These are phyloP conservation scores for Lichenothelia convexa DNA, from an alignment of 495 filamentous ascomycete genomes.

Conservation along the genomic window DNA sequence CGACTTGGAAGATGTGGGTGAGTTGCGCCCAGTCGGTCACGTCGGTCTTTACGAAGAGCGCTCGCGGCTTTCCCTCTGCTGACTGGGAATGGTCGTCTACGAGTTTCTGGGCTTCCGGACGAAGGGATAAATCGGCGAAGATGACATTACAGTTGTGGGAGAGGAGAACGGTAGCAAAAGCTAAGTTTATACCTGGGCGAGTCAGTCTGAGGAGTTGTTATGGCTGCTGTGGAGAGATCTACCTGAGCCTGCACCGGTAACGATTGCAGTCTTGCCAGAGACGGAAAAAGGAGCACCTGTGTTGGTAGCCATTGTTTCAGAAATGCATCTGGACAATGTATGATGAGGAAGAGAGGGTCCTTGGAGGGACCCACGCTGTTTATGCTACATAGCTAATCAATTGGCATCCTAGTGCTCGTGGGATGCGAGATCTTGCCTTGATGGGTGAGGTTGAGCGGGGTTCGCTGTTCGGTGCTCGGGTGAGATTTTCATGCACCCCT, in stretches of 20 bases:
- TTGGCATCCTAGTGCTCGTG: too few relatives aligned
- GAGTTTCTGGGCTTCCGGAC: slow-evolving; percentile 41
- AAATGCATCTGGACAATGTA: too few relatives aligned
- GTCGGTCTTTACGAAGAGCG: slow-evolving; percentile 44
- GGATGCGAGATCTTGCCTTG: too few relatives aligned
- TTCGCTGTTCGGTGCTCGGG: too few relatives aligned
- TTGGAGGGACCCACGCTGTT: too few relatives aligned
- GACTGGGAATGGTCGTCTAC: slow-evolving; percentile 30
- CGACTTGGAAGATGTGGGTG: slow-evolving; percentile 36
- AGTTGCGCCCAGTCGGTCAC: slow-evolving; percentile 43
- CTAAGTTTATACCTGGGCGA: slow-evolving; percentile 42
- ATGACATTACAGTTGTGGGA: slow-evolving; percentile 43
- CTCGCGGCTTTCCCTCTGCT: slow-evolving; percentile 19
- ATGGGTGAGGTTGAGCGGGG: too few relatives aligned
- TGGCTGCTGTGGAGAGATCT: slow-evolving; percentile 7
- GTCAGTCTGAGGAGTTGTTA: too few relatives aligned
- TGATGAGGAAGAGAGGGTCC: too few relatives aligned
- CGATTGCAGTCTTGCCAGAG: slow-evolving; percentile 43
- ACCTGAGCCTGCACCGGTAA: slow-evolving; percentile 58
- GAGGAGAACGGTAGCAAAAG: slow-evolving; percentile 40
- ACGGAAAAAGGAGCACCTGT: slow-evolving; percentile 23
- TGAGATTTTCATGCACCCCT: too few relatives aligned
- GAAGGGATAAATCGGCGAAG: slow-evolving; percentile 43
- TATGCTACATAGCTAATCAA: too few relatives aligned
- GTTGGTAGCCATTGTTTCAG: slow-evolving; percentile 10